Evolutionary conservation across 805 yeast species (phyloP).

Genomic region (Jamesozyma lodderae): DNA sequence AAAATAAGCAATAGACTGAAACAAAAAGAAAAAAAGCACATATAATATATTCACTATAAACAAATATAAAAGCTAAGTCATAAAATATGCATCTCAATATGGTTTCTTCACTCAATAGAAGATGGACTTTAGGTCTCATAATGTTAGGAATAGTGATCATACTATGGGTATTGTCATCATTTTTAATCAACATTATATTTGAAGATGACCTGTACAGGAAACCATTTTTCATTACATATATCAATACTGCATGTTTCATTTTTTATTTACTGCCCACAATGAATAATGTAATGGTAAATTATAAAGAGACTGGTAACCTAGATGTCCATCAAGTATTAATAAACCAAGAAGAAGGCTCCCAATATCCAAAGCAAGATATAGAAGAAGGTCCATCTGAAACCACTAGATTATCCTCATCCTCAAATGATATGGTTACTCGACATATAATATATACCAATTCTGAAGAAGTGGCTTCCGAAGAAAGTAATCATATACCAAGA

Average conservation of each 20-base stretch:
- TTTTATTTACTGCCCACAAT: constrained; percentile 63
- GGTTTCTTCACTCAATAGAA: constrained; percentile 12
- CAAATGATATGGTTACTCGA: too few species aligned
- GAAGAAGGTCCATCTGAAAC: too few species aligned
- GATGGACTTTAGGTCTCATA: constrained; percentile 72
- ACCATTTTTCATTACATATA: constrained; percentile 86
- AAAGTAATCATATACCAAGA: neutral
- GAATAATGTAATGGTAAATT: constrained; percentile 21
- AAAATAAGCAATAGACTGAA: too few species aligned
- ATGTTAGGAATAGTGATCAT: constrained; percentile 68
- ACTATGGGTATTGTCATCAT: constrained; percentile 87
- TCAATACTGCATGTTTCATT: constrained; percentile 79
- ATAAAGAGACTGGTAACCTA: constrained; percentile 24
- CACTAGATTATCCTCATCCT: too few species aligned
- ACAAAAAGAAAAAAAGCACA: too few species aligned
- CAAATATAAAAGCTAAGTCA: too few species aligned
- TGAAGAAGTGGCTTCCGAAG: neutral
- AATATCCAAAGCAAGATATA: too few species aligned
- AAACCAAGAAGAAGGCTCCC: constrained; percentile 28
- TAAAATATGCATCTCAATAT: too few species aligned
- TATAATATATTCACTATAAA: too few species aligned
- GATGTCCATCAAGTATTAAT: constrained; percentile 22
- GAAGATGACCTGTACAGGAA: constrained; percentile 65
- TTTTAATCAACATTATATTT: constrained; percentile 68
- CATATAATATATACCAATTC: too few species aligned